A percentile compares a stretch with the other conserved stretches of the same genome.
Evolutionary conservation across 192 early-diverging fungal species (phyloP).

Genomic region (Glomus cerebriforme): DNA sequence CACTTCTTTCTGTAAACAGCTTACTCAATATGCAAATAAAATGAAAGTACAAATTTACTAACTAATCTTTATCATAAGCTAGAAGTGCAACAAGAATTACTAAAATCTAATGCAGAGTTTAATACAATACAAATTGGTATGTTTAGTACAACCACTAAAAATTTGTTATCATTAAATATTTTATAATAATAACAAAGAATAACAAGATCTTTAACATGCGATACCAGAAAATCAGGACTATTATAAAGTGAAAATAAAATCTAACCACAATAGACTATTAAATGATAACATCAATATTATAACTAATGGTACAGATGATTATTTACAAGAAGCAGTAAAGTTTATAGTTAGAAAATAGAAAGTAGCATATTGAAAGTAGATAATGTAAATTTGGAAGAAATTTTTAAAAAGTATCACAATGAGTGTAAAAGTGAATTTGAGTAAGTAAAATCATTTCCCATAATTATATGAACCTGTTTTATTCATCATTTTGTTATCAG

Average conservation of each 20-base stretch:
- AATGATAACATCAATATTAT: neutral
- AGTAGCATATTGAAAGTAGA: conserved; percentile 10
- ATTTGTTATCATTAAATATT: conserved; percentile 27
- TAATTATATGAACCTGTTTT: conserved; percentile 18
- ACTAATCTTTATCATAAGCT: conserved; percentile 12
- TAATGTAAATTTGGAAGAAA: conserved; percentile 22
- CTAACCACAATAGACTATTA: neutral
- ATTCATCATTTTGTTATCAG: conserved; percentile 16
- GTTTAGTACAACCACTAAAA: conserved; percentile 19
- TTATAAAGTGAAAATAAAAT: neutral
- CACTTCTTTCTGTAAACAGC: conserved; percentile 32
- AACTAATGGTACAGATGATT: conserved; percentile 22
- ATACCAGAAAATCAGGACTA: neutral
- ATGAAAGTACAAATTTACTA: conserved; percentile 24
- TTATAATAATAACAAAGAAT: neutral
- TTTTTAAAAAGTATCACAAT: conserved; percentile 26
- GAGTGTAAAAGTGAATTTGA: conserved; percentile 21
- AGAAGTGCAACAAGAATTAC: conserved; percentile 26
- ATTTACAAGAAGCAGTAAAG: conserved; percentile 13
- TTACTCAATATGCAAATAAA: conserved; percentile 33
- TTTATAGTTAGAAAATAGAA: conserved; percentile 23
- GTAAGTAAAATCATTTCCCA: conserved; percentile 5
- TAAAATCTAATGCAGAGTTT: conserved; percentile 15
- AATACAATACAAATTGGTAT: conserved; percentile 22
- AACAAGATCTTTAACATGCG: neutral